A percentile compares a stretch with the other conserved stretches of the same genome.
Conservation (phyloP, 768 basidiomycete genomes). For the Fomitopsis serialis region DNA sequence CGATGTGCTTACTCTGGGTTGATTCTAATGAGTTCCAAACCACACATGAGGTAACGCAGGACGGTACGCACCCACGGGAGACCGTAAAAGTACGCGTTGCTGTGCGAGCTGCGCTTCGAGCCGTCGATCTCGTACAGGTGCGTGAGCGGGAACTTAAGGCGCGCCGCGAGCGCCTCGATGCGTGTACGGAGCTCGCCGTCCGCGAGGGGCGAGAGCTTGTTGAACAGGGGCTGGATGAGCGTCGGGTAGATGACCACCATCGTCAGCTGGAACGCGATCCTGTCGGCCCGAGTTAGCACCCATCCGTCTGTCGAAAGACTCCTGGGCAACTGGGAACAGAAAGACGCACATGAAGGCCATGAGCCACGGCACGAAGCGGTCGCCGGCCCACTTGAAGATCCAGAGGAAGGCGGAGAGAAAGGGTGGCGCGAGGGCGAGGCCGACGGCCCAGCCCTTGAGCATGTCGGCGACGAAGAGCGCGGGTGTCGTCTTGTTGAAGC, state of each 20-base stretch:
- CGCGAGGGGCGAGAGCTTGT: constrained; percentile 87
- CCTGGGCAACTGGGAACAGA: too few species aligned
- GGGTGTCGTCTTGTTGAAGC: constrained; percentile 93
- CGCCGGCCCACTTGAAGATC: constrained; percentile 91
- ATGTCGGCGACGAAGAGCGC: constrained; percentile 72
- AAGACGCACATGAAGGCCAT: constrained; percentile 83
- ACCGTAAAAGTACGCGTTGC: constrained; percentile 98
- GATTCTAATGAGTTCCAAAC: neutral
- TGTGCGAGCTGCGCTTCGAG: constrained; percentile 91
- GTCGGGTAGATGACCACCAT: constrained; percentile 83
- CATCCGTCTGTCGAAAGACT: too few species aligned
- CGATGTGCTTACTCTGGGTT: constrained; percentile 81
- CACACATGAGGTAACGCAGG: neutral
- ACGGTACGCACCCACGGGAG: constrained; percentile 72
- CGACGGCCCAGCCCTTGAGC: constrained; percentile 73
- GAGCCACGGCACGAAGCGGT: constrained; percentile 87
- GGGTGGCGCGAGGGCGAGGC: constrained; percentile 71
- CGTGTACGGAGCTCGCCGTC: constrained; percentile 71
- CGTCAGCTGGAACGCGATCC: constrained; percentile 75
- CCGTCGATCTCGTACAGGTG: constrained; percentile 97
- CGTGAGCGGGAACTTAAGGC: constrained; percentile 89
- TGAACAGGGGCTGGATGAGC: constrained; percentile 93
- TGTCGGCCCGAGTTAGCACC: constrained; percentile 22
- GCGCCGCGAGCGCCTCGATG: constrained; percentile 71
- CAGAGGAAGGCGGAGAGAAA: constrained; percentile 84